Conservation (phyloP, 2,329 filamentous ascomycete species). For the Metarhizium humberi region DNA sequence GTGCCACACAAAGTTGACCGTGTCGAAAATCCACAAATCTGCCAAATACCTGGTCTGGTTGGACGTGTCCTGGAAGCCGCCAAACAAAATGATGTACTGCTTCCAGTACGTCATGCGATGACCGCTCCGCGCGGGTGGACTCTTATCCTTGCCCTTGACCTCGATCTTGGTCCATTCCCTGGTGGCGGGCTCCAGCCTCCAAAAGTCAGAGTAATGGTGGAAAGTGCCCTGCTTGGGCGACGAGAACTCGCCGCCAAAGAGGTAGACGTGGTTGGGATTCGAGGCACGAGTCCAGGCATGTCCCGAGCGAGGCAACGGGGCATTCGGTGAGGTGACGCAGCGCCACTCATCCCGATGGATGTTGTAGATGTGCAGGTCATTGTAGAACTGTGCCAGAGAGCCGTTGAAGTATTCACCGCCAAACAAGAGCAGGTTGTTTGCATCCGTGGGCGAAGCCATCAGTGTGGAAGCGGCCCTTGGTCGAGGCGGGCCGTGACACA, state of each 20-base stretch:
- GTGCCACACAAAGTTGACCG: conserved; percentile 76
- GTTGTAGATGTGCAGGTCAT: conserved; percentile 60
- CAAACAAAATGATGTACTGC: conserved; percentile 91
- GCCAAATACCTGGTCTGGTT: conserved; percentile 89
- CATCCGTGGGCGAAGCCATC: conserved; percentile 75
- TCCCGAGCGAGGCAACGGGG: conserved; percentile 79
- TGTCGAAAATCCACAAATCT: conserved; percentile 95
- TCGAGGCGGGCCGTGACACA: conserved; percentile 61
- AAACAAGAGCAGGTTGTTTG: conserved; percentile 82
- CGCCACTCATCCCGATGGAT: conserved; percentile 86
- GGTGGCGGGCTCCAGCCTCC: conserved; percentile 74
- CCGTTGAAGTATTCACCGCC: conserved; percentile 97
- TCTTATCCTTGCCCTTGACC: conserved; percentile 63
- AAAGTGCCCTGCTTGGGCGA: conserved; percentile 96
- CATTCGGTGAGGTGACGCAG: conserved; percentile 81
- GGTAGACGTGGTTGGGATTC: conserved; percentile 74
- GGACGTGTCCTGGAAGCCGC: conserved; percentile 94
- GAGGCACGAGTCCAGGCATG: conserved; percentile 91
- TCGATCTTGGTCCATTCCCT: conserved; percentile 92
- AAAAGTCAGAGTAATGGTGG: conserved; percentile 99
- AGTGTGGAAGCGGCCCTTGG: conserved; percentile 73
- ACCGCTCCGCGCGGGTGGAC: conserved; percentile 77
- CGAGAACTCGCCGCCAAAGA: conserved; percentile 95
- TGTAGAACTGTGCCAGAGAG: conserved; percentile 65
- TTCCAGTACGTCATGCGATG: conserved; percentile 97